A percentile compares a stretch with the other conserved stretches of the same genome.
phyloP scores from a whole-genome alignment of 352 stramenopile species.

The Globisporangium sylvaticum region DNA sequence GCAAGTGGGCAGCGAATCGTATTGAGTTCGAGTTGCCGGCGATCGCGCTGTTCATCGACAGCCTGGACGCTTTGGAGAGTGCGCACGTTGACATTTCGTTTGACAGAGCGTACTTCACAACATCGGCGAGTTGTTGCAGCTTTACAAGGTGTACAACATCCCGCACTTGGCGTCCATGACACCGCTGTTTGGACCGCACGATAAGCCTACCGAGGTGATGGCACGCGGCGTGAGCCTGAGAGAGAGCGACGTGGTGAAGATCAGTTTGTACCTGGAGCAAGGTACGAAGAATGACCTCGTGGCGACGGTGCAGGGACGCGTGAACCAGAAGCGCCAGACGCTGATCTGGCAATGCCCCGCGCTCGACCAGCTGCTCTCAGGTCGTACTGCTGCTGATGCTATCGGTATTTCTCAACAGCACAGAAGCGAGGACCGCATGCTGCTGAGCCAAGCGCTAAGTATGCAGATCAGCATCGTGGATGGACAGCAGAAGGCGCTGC shows the following conservation, averaged over 20 bases:
- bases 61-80: slow-evolving; percentile 26
- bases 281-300: slow-evolving; percentile 2
- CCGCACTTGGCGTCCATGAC: slow-evolving; percentile 40
- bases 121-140: slow-evolving; percentile 39
- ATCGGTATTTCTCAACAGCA: background rate
- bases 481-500: slow-evolving; percentile 40
- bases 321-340: slow-evolving; percentile 40
- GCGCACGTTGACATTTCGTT: slow-evolving; percentile 53
- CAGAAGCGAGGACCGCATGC: slow-evolving; percentile 23
- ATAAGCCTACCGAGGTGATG: slow-evolving; percentile 46
- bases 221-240: slow-evolving; percentile 38
- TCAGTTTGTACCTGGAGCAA: slow-evolving; percentile 36
- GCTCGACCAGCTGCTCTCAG: slow-evolving; percentile 17
- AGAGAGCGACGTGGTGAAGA: slow-evolving; percentile 34
- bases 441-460: slow-evolving; percentile 32
- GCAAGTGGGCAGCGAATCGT: slow-evolving; percentile 30
- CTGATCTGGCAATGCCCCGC: slow-evolving; percentile 51
- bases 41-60: slow-evolving; percentile 28
- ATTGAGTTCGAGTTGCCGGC: slow-evolving; percentile 46
- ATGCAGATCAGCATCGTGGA: slow-evolving; percentile 62
- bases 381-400: background rate
- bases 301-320: slow-evolving; percentile 26
- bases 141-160: slow-evolving; percentile 61
- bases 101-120: slow-evolving; percentile 42
- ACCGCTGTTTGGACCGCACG: slow-evolving; percentile 41